Evolutionary conservation across 495 filamentous ascomycete species (phyloP).

Genomic region (Cercophora newfieldiana): DNA sequence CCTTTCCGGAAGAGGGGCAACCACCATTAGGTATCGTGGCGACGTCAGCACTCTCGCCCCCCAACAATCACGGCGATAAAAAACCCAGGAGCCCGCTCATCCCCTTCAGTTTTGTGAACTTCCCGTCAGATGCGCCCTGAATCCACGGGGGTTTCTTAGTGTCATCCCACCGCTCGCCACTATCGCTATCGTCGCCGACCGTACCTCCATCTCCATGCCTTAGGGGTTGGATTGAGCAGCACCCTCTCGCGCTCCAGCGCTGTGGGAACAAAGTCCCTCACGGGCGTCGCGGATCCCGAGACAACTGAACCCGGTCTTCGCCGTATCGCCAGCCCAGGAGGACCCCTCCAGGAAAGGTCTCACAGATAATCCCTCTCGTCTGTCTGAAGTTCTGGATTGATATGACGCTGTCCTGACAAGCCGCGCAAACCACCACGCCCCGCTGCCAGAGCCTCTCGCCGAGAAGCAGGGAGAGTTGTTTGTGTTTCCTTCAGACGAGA

Average conservation of each 20-base stretch:
- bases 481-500: background rate
- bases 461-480: background rate
- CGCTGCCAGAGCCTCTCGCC: background rate
- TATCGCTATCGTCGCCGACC: background rate
- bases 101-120: background rate
- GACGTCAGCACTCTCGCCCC: constrained; percentile 12
- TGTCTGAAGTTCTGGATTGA: background rate
- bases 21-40: constrained; percentile 7
- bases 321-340: background rate
- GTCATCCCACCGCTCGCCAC: background rate
- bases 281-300: background rate
- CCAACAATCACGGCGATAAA: constrained; percentile 4
- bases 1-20: background rate
- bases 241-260: background rate
- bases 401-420: background rate
- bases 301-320: background rate
- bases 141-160: background rate
- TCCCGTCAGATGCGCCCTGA: background rate
- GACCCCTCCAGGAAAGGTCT: background rate
- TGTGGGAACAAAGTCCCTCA: constrained; percentile 5
- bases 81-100: background rate
- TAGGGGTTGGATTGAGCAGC: background rate
- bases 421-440: background rate
- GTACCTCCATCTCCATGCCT: background rate
- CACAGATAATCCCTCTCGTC: background rate